Conservation (phyloP, 2,329 filamentous ascomycete species). For the Colletotrichum salicis region DNA sequence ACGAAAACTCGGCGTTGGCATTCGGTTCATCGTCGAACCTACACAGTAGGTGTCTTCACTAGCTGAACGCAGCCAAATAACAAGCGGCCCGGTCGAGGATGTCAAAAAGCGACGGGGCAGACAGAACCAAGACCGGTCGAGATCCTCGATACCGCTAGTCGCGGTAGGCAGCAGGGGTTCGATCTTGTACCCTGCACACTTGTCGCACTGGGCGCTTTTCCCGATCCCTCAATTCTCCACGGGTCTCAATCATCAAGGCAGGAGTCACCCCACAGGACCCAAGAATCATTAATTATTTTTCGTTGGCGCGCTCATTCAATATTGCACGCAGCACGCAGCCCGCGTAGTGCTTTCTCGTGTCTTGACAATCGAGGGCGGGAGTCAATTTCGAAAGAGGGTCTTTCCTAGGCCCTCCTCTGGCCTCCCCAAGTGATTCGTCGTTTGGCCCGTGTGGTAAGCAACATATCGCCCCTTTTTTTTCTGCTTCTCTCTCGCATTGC, state of each 20-base stretch:
- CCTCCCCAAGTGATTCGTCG: neutral
- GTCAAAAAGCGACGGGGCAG: constrained; percentile 9
- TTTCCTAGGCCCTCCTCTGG: neutral
- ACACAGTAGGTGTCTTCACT: neutral
- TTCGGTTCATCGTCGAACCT: neutral
- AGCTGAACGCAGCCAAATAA: constrained; percentile 26
- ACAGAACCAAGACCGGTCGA: constrained; percentile 27
- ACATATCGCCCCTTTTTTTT: neutral
- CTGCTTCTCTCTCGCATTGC: neutral
- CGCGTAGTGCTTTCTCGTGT: constrained; percentile 11
- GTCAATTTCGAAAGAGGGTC: constrained; percentile 7
- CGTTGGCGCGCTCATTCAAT: constrained; percentile 27
- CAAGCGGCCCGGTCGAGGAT: constrained; percentile 11
- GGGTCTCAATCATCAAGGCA: constrained; percentile 13
- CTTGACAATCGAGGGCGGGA: neutral
- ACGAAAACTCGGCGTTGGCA: neutral
- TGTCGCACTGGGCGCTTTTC: constrained; percentile 41
- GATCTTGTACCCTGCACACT: constrained; percentile 8
- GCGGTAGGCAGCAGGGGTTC: constrained; percentile 21
- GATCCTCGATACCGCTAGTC: constrained; percentile 29
- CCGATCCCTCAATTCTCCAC: constrained; percentile 37
- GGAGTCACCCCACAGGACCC: constrained; percentile 20
- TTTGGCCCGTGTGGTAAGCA: neutral
- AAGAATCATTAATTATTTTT: constrained; percentile 29
- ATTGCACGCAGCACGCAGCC: neutral